Base-by-base conservation (phyloP, 106 monocot genomes). In the Dioscorea zingiberensis region DNA sequence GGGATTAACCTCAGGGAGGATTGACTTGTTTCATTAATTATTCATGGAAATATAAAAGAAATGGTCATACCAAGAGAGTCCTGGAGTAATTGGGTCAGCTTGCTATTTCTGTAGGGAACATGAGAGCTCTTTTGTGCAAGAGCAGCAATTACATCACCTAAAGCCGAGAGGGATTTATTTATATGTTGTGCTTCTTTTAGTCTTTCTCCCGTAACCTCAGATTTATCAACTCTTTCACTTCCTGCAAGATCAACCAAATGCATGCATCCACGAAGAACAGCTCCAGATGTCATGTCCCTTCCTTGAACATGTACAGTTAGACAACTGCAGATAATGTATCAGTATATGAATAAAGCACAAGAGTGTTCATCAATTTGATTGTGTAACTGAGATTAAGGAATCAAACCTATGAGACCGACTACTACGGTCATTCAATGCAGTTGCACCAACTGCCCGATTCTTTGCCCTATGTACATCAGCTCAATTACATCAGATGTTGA, bases 221-320 rank as follows among this genome's bases (percentile, higher is more conserved):
- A 99, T 63, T 99, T 99, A 32, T 93, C 77, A 29, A 99, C 93
- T 69, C 98, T 74, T 71, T 99, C 98, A 58, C 98, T 99, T 11
- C 98, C 98, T 14, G 98, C 98, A 30, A 99, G 66, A 73, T 99
- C 98, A 69, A 99, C 89, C 44, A 99, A 73, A 75, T 93, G 98
- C 93, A 99, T 84, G 71, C 89, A 79, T 4, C 98, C 98, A 49
- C 89, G 76, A 55, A 85, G 66, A 51, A 74, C 14, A 10, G 62
- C 63, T 13, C 89, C 86, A 26, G 93, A 84, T 60, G 93, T 72
- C 54, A 89, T 53, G 12, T 93, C 93, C 69, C 66, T 86, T 68
- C 89, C 93, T 72, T 99, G 86, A 64, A 99, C 86, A 66, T 99
- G 98, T 76, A 99, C 72, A 4, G 87, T 99, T 55, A 99, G 61